Conservation (phyloP, 1,139 yeast species). For the Magnusiomyces sp. region DNA sequence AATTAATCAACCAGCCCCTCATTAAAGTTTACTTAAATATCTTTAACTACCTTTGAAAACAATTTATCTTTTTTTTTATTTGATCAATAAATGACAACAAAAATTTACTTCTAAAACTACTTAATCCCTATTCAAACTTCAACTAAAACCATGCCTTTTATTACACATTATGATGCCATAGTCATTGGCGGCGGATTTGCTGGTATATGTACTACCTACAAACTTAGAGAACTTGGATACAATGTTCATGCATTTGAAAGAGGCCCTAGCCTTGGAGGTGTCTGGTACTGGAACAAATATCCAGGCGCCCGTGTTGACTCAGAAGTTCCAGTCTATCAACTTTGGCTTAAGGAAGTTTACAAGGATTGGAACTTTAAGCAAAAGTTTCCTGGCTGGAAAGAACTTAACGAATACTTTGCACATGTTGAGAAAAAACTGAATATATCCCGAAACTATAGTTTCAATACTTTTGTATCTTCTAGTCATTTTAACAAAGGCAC, state of each 20-base stretch:
- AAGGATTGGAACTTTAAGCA: constrained; percentile 39
- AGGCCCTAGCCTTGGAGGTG: constrained; percentile 43
- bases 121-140: no score
- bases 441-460: constrained; percentile 31
- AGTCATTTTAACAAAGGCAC: constrained; percentile 32
- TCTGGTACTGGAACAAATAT: no score
- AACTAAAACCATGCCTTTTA: no score
- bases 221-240: constrained; percentile 33
- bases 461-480: constrained; percentile 30
- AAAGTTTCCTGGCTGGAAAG: constrained; percentile 40
- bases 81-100: no score
- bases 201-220: constrained; percentile 36
- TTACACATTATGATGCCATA: constrained; percentile 26
- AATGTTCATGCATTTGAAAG: constrained; percentile 36
- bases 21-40: no score
- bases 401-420: no score
- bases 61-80: no score
- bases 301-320: constrained; percentile 45
- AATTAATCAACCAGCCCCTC: no score
- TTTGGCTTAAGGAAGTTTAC: constrained; percentile 38
- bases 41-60: no score
- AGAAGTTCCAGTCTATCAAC: constrained; percentile 45
- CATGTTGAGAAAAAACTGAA: constrained; percentile 36
- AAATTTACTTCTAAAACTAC: no score
- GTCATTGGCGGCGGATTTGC: constrained; percentile 45